Percentiles rank a stretch among this genome's conserved stretches.
Evolutionary conservation across 2,329 filamentous ascomycete genomes (phyloP).

Genomic region (Blastomyces silverae): DNA sequence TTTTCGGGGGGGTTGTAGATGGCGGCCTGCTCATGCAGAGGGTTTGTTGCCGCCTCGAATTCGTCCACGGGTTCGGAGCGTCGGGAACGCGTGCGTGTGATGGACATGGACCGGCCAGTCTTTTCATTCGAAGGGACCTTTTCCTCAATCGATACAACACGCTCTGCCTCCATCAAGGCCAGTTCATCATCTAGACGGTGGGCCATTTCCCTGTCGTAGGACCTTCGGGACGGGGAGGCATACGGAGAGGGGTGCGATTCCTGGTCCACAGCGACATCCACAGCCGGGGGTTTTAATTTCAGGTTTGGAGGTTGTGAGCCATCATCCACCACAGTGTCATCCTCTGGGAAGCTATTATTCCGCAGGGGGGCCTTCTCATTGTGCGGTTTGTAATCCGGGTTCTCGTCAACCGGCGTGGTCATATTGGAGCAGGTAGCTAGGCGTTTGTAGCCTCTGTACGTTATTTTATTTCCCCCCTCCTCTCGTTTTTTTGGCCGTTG

Average conservation of each 20-base stretch:
- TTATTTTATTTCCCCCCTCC: not conserved
- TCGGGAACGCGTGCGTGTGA: slow-evolving; percentile 49
- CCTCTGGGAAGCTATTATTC: slow-evolving; percentile 29
- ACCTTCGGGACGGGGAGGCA: slow-evolving; percentile 47
- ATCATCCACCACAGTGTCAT: slow-evolving; percentile 31
- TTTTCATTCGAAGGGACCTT: slow-evolving; percentile 24
- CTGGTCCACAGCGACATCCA: slow-evolving; percentile 14
- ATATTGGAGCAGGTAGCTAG: slow-evolving; percentile 24
- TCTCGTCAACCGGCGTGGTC: slow-evolving; percentile 33
- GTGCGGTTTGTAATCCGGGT: slow-evolving; percentile 24
- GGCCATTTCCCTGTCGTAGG: slow-evolving; percentile 49
- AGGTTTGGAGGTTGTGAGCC: slow-evolving; percentile 7
- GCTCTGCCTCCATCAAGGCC: slow-evolving; percentile 58
- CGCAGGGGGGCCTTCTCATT: slow-evolving; percentile 20
- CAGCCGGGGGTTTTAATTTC: slow-evolving; percentile 16
- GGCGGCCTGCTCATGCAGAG: slow-evolving; percentile 59
- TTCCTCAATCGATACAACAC: slow-evolving; percentile 38
- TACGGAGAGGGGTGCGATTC: slow-evolving; percentile 3
- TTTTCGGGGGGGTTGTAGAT: slow-evolving; percentile 59
- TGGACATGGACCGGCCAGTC: slow-evolving; percentile 39
- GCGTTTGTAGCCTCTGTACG: not conserved
- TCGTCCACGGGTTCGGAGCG: slow-evolving; percentile 56
- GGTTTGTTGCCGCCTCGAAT: slow-evolving; percentile 61
- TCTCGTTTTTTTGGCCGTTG: not conserved
- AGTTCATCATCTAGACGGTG: slow-evolving; percentile 60